Evolutionary conservation across 148 eudicot genomes (phyloP), one percentile per base, ranked within the genome.

Genomic region (Vaccinium macrocarpon): DNA sequence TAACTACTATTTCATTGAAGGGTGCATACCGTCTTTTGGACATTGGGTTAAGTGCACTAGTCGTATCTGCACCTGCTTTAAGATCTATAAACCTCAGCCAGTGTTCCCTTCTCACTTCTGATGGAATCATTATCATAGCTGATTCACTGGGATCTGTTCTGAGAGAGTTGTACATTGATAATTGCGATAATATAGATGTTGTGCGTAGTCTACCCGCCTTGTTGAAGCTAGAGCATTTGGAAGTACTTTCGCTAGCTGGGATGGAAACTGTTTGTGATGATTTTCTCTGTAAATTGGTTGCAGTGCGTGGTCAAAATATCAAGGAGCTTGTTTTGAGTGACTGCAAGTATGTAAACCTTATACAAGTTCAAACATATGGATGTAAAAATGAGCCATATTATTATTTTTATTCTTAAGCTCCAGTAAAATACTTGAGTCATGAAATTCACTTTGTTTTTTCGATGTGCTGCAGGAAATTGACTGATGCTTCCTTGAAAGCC

Each of bases 21-120:
- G 98, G 97, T 68, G 99, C 96, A 49, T 97, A 94, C 84, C 99
- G 99, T 73, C 89, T 97, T 85, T 89, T 97, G 76, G 99, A 97
- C 90, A 87, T 18, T 83, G 99, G 99, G 71, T 85, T 95, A 38
- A 84, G 84, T 74, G 84, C 91, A 59, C 92, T 97, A 61, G 88
- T 91, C 51, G 83, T 95, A 32, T 88, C 95, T 82, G 96, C 98
- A 19, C 94, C 96, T 86, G 84, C 88, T 73, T 82, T 97, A 73
- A 93, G 91, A 81, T 97, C 99, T 4, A 77, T 97, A 73, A 93
- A 95, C 87, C 93, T 97, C 78, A 88, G 96, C 82, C 97, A 94
- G 85, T 97, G 99, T 77, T 92, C 97, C 23, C 91, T 97, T 87
- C 87, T 97, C 64, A 92, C 98, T 15, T 86, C 88, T 80, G 90